Evolutionary conservation across 2,329 filamentous ascomycete genomes (phyloP).

Genomic region (Massarina eburnea): DNA sequence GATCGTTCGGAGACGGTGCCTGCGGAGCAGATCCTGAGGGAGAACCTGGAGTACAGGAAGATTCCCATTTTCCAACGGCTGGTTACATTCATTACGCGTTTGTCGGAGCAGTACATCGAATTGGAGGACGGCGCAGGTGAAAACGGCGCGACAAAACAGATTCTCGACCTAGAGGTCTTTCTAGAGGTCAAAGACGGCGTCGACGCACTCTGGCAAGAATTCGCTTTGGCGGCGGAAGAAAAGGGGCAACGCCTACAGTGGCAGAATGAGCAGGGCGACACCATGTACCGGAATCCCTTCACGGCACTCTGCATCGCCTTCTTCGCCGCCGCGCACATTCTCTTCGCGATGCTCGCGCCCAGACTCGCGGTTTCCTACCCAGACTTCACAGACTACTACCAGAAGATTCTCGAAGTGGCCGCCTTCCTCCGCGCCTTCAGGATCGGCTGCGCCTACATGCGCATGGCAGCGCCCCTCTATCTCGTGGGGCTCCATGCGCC

Average conservation of each 20-base stretch:
- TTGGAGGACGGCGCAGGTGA: conserved; percentile 1
- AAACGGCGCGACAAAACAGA: background rate
- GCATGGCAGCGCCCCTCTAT: conserved; percentile 32
- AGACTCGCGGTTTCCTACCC: conserved; percentile 6
- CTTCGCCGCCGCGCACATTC: conserved; percentile 21
- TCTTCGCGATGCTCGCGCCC: conserved; percentile 18
- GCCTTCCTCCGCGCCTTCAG: conserved; percentile 18
- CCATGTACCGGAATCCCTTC: conserved; percentile 22
- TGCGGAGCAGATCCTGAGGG: conserved; percentile 18
- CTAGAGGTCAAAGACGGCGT: conserved; percentile 12
- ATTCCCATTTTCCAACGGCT: conserved; percentile 30
- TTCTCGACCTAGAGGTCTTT: conserved; percentile 13
- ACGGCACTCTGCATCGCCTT: conserved; percentile 29
- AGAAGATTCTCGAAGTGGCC: conserved; percentile 24
- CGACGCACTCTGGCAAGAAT: conserved; percentile 25
- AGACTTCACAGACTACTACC: conserved; percentile 16
- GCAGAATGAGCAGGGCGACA: conserved; percentile 3
- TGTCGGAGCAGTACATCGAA: conserved; percentile 19
- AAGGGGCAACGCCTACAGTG: conserved; percentile 8
- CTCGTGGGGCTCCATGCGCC: conserved; percentile 30
- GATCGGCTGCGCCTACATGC: conserved; percentile 34
- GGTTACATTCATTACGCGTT: conserved; percentile 20
- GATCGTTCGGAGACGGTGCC: conserved; percentile 6
- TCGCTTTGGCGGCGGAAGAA: conserved; percentile 8
- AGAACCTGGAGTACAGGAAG: conserved; percentile 21